Evolutionary conservation across 2,329 filamentous ascomycete species (phyloP), one percentile per base, ranked within the genome.

Genomic region (Hirsutella minnesotensis): DNA sequence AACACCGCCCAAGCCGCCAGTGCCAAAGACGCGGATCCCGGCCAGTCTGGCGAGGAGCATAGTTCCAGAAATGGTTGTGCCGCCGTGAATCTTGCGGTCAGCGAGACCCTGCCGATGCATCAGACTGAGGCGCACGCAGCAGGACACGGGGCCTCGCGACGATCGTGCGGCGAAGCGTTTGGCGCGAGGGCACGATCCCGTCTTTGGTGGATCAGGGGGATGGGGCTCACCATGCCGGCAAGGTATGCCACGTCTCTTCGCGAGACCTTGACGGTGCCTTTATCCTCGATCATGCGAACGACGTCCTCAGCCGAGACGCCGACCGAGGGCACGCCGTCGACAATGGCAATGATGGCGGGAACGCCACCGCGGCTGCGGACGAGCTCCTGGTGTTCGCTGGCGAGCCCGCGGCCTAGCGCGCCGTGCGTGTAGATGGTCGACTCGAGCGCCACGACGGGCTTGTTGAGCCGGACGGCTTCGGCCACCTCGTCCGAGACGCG

Each of bases 381-480:
- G 34, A 94, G 72, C 12, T 81, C 79, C 56, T 95, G 86, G 46
- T 96, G 76, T 61, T 96, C 87, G 41, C 94, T 73, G 38, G 82
- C 74, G 18, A 77, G 66, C 38, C 74, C 71, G 29, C 79, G 75
- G n/a, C 86, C 86, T 13, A 98, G 70, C 19, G 83, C 80, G 34
- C 88, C 89, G 64, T 98, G 92, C 1, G 92, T 98, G 63, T 98
- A 96, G 53, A 98, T 96, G 4, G 92, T 95, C 2, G 86, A 88
- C 63, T 98, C 92, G 4, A 98, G 73, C 15, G 90, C 92, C 10
- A 98, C 89, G 4, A 98, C 81, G 1, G 92, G 90, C 54, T 79
- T 81, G 44, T 81, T 79, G 12, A 77, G 75, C 35, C 77, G 70
- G 39, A 95, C 62, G 33, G 89, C 90, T 57, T 87, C 79, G 41